These are phyloP conservation scores for Phytophthora pistaciae DNA, from an alignment of 352 stramenopile genomes.

Conservation along the genomic window DNA sequence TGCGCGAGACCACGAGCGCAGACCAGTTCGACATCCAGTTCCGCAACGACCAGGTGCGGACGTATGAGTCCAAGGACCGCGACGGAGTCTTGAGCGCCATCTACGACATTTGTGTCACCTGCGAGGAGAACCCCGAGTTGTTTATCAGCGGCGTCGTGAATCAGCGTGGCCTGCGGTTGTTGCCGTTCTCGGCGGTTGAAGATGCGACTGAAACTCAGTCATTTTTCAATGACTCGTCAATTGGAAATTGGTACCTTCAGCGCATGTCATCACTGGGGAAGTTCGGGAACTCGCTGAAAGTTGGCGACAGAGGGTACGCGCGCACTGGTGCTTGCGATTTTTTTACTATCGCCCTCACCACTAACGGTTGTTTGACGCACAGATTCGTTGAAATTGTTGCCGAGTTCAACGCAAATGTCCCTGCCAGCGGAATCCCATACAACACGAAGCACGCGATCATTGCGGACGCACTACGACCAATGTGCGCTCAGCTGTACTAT, in stretches of 20 bases:
- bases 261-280: conserved; percentile 79
- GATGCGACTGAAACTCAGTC: conserved; percentile 71
- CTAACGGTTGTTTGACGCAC: conserved; percentile 11
- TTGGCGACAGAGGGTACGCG: conserved; percentile 72
- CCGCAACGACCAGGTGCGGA: conserved; percentile 60
- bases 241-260: conserved; percentile 82
- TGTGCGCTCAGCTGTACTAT: conserved; percentile 85
- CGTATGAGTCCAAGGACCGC: conserved; percentile 74
- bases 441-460: conserved; percentile 86
- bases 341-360: no score
- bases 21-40: conserved; percentile 85
- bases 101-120: conserved; percentile 83
- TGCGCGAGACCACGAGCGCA: conserved; percentile 51
- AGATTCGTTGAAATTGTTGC: conserved; percentile 86
- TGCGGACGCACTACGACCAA: conserved; percentile 75
- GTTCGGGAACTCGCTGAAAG: conserved; percentile 55
- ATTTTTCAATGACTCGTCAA: conserved; percentile 86
- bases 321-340: conserved; percentile 3
- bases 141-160: conserved; percentile 79
- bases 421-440: conserved; percentile 84
- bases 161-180: conserved; percentile 70
- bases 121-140: conserved; percentile 75
- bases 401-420: conserved; percentile 93
- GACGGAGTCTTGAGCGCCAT: conserved; percentile 81
- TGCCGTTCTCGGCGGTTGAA: conserved; percentile 80